Conservation (phyloP, 2,329 filamentous ascomycete genomes). For the Apiospora hydei region DNA sequence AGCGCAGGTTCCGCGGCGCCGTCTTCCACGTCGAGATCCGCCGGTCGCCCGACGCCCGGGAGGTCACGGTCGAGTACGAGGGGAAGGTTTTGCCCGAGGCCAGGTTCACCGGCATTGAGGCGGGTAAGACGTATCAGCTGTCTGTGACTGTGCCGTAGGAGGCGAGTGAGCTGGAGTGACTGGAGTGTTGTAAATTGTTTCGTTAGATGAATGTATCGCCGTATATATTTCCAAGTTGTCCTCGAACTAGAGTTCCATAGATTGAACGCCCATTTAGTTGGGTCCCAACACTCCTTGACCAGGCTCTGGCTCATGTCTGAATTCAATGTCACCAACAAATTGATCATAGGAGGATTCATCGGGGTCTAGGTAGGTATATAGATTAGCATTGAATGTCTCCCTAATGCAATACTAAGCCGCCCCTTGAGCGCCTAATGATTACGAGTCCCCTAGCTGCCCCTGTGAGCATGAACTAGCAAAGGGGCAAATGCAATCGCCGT, state of each 20-base stretch:
- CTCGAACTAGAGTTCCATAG: background rate
- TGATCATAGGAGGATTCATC: no score
- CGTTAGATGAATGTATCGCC: background rate
- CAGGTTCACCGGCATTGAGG: conserved; percentile 50
- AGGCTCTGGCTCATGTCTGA: no score
- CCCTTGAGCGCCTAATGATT: no score
- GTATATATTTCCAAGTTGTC: background rate
- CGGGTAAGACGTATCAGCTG: conserved; percentile 54
- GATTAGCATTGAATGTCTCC: no score
- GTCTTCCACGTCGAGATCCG: conserved; percentile 55
- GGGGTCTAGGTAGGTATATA: no score
- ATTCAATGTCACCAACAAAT: no score
- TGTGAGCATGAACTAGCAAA: no score
- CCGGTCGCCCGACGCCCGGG: conserved; percentile 45
- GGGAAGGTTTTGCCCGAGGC: conserved; percentile 48
- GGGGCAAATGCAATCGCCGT: no score
- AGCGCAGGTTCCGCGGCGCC: conserved; percentile 58
- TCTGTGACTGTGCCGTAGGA: conserved; percentile 39
- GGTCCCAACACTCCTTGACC: background rate
- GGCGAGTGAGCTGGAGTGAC: no score
- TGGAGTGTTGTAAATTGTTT: background rate
- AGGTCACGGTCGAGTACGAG: conserved; percentile 49
- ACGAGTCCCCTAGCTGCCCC: no score
- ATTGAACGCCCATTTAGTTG: background rate
- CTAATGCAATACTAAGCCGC: no score